Evolutionary conservation across 345 rosid species (phyloP).

Genomic region (Gossypioides kirkii): DNA sequence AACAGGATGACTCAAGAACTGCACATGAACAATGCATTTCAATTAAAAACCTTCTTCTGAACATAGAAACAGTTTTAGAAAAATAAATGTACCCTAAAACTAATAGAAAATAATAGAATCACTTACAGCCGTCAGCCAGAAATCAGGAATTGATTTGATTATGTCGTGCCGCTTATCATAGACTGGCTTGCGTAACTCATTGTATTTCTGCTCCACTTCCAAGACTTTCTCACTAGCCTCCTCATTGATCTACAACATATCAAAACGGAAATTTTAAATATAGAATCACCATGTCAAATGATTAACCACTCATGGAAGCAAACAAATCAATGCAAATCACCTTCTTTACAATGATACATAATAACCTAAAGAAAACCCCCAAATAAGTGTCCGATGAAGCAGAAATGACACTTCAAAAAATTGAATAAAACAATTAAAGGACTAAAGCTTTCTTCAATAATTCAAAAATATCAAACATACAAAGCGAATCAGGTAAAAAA

Average conservation of each 20-base stretch:
- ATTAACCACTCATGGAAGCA: too few relatives aligned
- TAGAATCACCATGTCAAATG: background rate
- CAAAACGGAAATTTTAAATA: background rate
- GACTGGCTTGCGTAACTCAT: background rate
- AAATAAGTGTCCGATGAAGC: background rate
- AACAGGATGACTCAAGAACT: background rate
- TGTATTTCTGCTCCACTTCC: constrained; percentile 2
- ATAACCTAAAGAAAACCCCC: background rate
- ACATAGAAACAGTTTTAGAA: background rate
- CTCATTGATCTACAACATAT: background rate
- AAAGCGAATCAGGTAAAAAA: background rate
- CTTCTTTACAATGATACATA: background rate
- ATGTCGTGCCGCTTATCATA: background rate
- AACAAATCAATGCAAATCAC: too few relatives aligned
- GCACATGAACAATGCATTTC: background rate
- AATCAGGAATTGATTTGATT: background rate
- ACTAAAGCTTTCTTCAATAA: background rate
- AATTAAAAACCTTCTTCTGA: background rate
- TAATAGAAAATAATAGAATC: background rate
- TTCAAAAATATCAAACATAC: background rate
- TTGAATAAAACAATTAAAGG: too few relatives aligned
- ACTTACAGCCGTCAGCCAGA: background rate
- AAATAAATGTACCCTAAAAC: background rate
- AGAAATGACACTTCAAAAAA: too few relatives aligned
- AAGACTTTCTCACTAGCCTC: background rate